Evolutionary conservation across 202 grass and related monocot species (phyloP).

Genomic region (Setaria viridis): DNA sequence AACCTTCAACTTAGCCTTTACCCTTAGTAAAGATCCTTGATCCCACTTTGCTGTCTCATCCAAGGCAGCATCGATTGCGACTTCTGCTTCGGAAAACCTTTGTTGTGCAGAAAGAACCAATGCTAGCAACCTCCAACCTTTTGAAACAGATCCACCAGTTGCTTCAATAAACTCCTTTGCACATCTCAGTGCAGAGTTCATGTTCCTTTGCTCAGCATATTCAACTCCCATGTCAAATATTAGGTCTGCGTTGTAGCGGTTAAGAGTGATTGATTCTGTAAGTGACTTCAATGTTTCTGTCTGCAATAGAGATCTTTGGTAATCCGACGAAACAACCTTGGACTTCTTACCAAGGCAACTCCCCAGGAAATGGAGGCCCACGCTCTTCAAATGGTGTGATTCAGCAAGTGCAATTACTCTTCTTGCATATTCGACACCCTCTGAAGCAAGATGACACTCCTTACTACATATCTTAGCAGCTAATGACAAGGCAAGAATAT

Average conservation of each 20-base stretch:
- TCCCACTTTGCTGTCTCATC: constrained; percentile 88
- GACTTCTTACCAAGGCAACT: constrained; percentile 72
- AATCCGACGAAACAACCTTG: constrained; percentile 81
- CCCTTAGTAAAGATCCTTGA: constrained; percentile 77
- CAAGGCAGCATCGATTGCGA: constrained; percentile 74
- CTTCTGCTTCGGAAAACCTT: constrained; percentile 70
- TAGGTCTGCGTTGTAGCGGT: constrained; percentile 58
- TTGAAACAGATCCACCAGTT: constrained; percentile 71
- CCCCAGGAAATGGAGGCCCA: constrained; percentile 71
- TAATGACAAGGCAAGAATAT: constrained; percentile 65
- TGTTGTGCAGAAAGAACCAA: constrained; percentile 80
- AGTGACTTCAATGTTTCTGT: constrained; percentile 79
- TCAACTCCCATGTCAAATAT: constrained; percentile 79
- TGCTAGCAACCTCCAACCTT: constrained; percentile 94
- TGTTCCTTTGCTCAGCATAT: constrained; percentile 86
- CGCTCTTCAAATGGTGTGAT: constrained; percentile 64
- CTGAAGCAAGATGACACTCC: constrained; percentile 55
- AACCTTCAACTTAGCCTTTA: constrained; percentile 89
- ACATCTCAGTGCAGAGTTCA: constrained; percentile 63
- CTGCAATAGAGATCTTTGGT: constrained; percentile 79
- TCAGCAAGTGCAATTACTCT: constrained; percentile 54
- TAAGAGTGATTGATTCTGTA: constrained; percentile 56
- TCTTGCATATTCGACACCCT: constrained; percentile 74
- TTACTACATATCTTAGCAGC: constrained; percentile 85
- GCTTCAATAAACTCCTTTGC: constrained; percentile 84